Evolutionary conservation across 805 yeast genomes (phyloP), one percentile per base, ranked within the genome.

Genomic region (Yamadazyma ubonensis): DNA sequence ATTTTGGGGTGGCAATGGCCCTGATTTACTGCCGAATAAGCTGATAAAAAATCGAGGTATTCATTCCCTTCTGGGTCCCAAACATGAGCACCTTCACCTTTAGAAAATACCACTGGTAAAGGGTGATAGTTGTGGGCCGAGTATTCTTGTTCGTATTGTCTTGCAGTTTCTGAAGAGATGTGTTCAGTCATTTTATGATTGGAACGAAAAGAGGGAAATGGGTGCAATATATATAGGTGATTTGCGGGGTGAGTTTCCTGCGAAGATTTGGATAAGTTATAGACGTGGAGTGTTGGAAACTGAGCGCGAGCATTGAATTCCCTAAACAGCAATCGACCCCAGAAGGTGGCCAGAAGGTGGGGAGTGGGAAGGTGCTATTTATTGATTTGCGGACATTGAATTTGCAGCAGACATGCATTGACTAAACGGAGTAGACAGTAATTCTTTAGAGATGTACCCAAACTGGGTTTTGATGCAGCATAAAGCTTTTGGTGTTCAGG

Each of bases 21-120:
- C 66, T 91, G 97, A 71, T 91, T 91, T 23, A 91, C 96, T 4
- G 98, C 98, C 19, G 96, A 88, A 67, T 91, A 91, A 9, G 97
- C 97, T 12, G 95, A 84, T 45, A 91, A 70, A 58, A 91, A 91
- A 64, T 91, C 98, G 49, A 91, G 70, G 64, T 90, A 91, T 60
- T 89, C 90, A 28, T 83, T 86, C 49, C 96, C 97, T 67, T 91
- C 98, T 6, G 97, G 96, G 62, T 91, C 98, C 96, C 96, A 91
- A 16, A 91, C 96, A 50, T 86, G 83, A 19, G 96, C 96, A 36
- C 98, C 98, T 44, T 61, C 49, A 11, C 96, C 98, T 55, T 75
- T 81, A 55, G 85, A 75, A 67, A 91, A 86, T 11, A 91, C 97
- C 44, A 91, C 96, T 9, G 98, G 98, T 48, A 91, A 70, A 37